A percentile compares a stretch with the other conserved stretches of the same genome.
Evolutionary conservation across 108 stramenopile genomes (phyloP).

Genomic region (Nitzschia putrida): DNA sequence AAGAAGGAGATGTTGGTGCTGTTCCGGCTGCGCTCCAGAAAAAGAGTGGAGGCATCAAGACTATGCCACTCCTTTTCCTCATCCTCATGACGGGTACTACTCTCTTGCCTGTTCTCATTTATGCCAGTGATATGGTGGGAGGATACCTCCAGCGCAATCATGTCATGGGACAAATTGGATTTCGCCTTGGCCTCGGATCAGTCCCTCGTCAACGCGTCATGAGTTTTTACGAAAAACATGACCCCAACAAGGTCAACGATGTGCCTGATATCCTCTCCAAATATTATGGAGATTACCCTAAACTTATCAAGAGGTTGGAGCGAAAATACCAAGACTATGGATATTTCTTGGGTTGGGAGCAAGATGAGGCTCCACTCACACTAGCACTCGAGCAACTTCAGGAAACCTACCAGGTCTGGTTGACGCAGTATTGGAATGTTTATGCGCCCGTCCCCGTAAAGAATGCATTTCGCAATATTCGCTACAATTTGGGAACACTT

Average conservation of each 20-base stretch:
- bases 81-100: conserved; percentile 83
- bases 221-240: conserved; percentile 91
- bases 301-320: conserved; percentile 80
- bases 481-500: conserved; percentile 68
- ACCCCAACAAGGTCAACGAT: conserved; percentile 77
- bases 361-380: conserved; percentile 80
- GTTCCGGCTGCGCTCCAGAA: conserved; percentile 23
- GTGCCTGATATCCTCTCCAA: conserved; percentile 77
- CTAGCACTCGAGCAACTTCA: conserved; percentile 69
- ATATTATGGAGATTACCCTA: conserved; percentile 89
- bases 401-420: conserved; percentile 57
- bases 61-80: conserved; percentile 74
- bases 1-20: conserved; percentile 15
- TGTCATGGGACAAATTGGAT: conserved; percentile 66
- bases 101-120: conserved; percentile 77
- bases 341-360: conserved; percentile 89
- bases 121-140: conserved; percentile 64
- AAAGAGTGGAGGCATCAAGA: conserved; percentile 68
- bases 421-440: conserved; percentile 63
- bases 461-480: conserved; percentile 75
- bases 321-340: conserved; percentile 91
- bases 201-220: conserved; percentile 82
- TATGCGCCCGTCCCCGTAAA: conserved; percentile 75
- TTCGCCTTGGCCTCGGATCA: conserved; percentile 76
- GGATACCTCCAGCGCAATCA: conserved; percentile 59